Evolutionary conservation across 176 grass and related monocot genomes (phyloP).

Genomic region (Olyra latifolia): DNA sequence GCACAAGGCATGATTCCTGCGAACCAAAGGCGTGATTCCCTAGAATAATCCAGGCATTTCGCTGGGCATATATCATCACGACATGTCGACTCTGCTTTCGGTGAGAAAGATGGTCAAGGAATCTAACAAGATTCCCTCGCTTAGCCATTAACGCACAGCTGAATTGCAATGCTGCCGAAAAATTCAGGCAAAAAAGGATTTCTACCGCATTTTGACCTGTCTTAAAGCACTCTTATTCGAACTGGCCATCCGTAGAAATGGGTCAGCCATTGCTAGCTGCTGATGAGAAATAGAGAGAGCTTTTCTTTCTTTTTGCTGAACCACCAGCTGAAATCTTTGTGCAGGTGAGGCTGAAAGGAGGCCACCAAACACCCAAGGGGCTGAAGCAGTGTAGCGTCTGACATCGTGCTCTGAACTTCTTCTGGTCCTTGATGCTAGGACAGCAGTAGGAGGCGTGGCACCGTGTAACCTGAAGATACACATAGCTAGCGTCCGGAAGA

Average conservation of each 20-base stretch:
- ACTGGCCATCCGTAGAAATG: not conserved
- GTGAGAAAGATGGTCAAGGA: slow-evolving; percentile 33
- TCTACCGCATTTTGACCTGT: not conserved
- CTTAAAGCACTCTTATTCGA: not conserved
- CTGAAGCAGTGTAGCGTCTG: slow-evolving; percentile 54
- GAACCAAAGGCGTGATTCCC: not conserved
- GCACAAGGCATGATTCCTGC: not conserved
- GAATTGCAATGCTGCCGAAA: not conserved
- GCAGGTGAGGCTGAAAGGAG: slow-evolving; percentile 73
- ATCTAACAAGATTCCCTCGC: slow-evolving; percentile 17
- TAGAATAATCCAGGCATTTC: slow-evolving; percentile 46
- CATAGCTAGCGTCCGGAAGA: slow-evolving; percentile 1
- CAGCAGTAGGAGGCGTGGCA: not conserved
- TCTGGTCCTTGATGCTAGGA: not conserved
- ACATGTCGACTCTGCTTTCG: slow-evolving; percentile 40
- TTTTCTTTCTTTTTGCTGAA: not conserved
- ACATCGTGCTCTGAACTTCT: slow-evolving; percentile 12
- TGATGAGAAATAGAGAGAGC: not conserved
- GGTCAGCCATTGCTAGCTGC: not conserved
- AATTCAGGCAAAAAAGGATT: not conserved
- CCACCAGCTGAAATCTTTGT: not conserved
- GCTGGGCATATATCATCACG: not conserved
- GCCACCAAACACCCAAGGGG: slow-evolving; percentile 49
- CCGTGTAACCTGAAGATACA: not conserved
- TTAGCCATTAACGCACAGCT: slow-evolving; percentile 17